These are phyloP conservation scores for Acmispon strigosus DNA, from an alignment of 306 rosid species.

Conservation along the genomic window DNA sequence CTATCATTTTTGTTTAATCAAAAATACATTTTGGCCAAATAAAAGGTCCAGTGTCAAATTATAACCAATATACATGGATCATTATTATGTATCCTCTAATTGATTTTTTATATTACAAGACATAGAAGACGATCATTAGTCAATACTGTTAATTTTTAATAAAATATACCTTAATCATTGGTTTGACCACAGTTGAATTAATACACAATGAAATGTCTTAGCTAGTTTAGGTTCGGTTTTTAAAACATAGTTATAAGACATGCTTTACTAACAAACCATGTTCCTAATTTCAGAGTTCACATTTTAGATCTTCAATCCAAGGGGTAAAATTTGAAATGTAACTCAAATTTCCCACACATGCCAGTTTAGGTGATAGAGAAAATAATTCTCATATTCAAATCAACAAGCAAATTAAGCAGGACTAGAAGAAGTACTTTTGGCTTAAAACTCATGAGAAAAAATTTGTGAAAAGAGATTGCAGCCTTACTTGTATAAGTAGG, in stretches of 20 bases:
- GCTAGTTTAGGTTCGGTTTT: no score
- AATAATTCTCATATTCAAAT: not conserved
- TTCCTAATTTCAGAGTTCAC: not conserved
- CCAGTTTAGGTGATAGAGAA: not conserved
- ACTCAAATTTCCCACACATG: not conserved
- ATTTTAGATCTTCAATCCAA: not conserved
- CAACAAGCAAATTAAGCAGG: not conserved
- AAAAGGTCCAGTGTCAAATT: no score
- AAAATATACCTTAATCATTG: no score
- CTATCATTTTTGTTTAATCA: no score
- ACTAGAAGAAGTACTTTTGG: not conserved
- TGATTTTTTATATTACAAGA: no score
- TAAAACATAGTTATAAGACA: not conserved
- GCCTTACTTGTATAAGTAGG: slow-evolving; percentile 96
- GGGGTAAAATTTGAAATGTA: not conserved
- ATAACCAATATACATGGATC: no score
- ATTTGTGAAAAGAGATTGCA: slow-evolving; percentile 8
- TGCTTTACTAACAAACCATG: not conserved
- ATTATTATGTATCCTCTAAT: no score
- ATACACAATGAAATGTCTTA: no score
- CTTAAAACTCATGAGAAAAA: not conserved
- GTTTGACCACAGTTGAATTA: no score
- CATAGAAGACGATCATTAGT: no score
- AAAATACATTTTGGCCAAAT: no score
- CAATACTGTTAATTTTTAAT: no score